Conservation (phyloP, 768 basidiomycete species). For the Hericium coralloides region DNA sequence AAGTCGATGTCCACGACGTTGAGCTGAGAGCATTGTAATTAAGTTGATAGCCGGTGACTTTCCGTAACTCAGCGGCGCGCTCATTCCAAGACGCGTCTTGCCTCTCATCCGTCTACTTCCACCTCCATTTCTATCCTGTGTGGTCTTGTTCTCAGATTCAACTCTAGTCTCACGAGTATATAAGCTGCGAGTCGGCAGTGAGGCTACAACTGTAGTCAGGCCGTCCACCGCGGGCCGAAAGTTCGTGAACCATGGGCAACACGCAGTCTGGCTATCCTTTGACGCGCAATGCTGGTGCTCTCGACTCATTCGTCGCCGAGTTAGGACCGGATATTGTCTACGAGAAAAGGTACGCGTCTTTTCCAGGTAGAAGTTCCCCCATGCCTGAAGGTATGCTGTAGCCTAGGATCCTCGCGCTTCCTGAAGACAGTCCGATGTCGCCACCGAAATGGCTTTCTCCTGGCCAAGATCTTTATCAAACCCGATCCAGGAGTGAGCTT, state of each 20-base stretch:
- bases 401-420: conserved; percentile 64
- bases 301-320: conserved; percentile 89
- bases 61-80: too few relatives aligned
- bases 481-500: conserved; percentile 81
- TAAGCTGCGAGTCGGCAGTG: too few relatives aligned
- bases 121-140: too few relatives aligned
- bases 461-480: conserved; percentile 95
- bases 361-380: neutral
- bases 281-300: conserved; percentile 66
- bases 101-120: too few relatives aligned
- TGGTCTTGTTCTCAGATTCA: too few relatives aligned
- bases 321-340: conserved; percentile 82
- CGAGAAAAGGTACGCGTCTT: conserved; percentile 68
- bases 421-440: conserved; percentile 79
- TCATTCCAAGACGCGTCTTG: too few relatives aligned
- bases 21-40: too few relatives aligned
- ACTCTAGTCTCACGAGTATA: too few relatives aligned
- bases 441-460: conserved; percentile 73
- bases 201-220: too few relatives aligned
- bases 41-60: too few relatives aligned
- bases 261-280: conserved; percentile 61
- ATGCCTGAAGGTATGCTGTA: conserved; percentile 18
- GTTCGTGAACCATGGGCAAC: conserved; percentile 54
- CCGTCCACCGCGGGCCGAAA: too few relatives aligned
- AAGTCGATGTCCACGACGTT: too few relatives aligned